phyloP scores from a whole-genome alignment of 176 grass and related monocot genomes.

The Areca catechu region DNA sequence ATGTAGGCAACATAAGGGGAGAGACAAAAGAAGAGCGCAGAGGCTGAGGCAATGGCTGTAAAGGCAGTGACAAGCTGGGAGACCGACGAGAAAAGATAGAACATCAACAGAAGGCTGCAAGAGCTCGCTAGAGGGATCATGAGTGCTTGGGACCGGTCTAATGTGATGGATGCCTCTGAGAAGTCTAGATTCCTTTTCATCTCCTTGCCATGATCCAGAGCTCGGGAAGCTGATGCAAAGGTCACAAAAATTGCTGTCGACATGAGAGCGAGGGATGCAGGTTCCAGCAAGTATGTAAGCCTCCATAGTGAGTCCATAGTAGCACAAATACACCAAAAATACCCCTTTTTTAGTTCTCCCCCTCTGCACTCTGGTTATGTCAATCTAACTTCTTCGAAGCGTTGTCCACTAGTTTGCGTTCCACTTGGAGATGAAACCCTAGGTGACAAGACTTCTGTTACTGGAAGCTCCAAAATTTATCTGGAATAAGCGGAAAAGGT shows the following conservation, averaged over 20 bases:
- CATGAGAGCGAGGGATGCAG: conserved; percentile 68
- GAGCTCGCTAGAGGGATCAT: conserved; percentile 86
- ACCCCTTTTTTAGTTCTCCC: too few species aligned
- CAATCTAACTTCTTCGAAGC: too few species aligned
- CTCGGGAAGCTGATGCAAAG: conserved; percentile 66
- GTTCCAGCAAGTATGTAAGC: conserved; percentile 78
- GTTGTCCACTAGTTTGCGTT: too few species aligned
- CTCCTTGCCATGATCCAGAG: conserved; percentile 80
- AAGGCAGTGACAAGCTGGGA: conserved; percentile 78
- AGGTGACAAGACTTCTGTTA: too few species aligned
- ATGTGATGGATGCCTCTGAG: conserved; percentile 82
- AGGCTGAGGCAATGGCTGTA: conserved; percentile 54
- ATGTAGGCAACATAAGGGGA: conserved; percentile 45
- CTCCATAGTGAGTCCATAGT: conserved; percentile 77
- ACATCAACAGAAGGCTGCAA: conserved; percentile 79
- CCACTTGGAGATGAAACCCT: too few species aligned
- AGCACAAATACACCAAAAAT: not conserved
- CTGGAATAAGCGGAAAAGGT: too few species aligned
- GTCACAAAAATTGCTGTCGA: conserved; percentile 63
- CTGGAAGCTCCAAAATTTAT: too few species aligned
- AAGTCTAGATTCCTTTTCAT: conserved; percentile 94
- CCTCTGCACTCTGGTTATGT: not conserved
- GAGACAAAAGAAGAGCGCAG: conserved; percentile 86
- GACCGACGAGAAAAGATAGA: conserved; percentile 94
- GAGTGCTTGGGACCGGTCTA: conserved; percentile 77